Conservation (phyloP, 495 filamentous ascomycete species). For the Penicillium manginii region DNA sequence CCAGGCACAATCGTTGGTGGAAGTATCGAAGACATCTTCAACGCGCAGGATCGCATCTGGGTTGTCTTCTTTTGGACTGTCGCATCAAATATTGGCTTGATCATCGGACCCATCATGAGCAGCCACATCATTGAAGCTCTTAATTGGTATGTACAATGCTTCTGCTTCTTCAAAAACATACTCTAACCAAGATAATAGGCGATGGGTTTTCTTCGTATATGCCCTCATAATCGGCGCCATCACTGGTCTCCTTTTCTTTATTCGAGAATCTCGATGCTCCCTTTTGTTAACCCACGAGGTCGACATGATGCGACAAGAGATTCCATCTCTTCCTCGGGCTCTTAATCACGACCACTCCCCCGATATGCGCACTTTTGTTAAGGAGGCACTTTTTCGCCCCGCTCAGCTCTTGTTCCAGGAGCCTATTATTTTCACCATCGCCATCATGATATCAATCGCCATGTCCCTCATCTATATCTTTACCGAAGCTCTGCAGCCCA, state of each 20-base stretch:
- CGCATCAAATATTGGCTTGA: constrained; percentile 47
- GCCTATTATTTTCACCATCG: constrained; percentile 51
- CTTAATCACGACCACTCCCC: constrained; percentile 50
- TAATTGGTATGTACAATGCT: constrained; percentile 28
- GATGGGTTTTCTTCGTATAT: constrained; percentile 50
- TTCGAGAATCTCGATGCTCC: constrained; percentile 51
- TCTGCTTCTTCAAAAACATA: no score
- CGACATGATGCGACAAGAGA: constrained; percentile 27
- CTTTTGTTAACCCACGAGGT: constrained; percentile 42
- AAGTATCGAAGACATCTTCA: constrained; percentile 57
- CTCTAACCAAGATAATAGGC: constrained; percentile 28
- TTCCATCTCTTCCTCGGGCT: constrained; percentile 27
- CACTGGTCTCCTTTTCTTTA: constrained; percentile 35
- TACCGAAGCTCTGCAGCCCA: constrained; percentile 49
- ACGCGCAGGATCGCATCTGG: constrained; percentile 50
- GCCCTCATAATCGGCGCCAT: constrained; percentile 43
- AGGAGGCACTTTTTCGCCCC: constrained; percentile 46
- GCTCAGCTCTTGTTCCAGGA: constrained; percentile 51
- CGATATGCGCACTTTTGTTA: constrained; percentile 39
- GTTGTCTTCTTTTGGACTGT: constrained; percentile 52
- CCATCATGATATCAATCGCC: constrained; percentile 49
- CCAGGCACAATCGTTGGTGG: constrained; percentile 55
- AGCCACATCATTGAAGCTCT: constrained; percentile 42
- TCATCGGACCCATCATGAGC: constrained; percentile 49
- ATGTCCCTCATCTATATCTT: constrained; percentile 60